phyloP scores from a whole-genome alignment of 495 filamentous ascomycete genomes.

The Evansstolkia leycettana region DNA sequence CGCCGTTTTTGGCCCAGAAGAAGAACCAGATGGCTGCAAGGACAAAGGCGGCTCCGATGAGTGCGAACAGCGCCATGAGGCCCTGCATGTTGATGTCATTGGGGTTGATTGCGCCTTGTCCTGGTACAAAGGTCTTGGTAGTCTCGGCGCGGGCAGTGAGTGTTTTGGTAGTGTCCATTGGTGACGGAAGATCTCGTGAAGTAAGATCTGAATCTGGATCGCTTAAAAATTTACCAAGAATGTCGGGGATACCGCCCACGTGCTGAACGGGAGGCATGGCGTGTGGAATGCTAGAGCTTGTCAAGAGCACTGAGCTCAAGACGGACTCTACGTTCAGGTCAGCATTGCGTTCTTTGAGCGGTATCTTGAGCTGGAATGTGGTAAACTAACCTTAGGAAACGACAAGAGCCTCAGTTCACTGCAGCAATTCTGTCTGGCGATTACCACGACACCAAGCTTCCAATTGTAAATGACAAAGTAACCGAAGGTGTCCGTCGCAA shows the following conservation, averaged over 20 bases:
- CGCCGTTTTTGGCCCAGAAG: slow-evolving; percentile 94
- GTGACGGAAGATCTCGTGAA: too few species aligned
- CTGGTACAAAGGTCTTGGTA: slow-evolving; percentile 9
- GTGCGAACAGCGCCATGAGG: slow-evolving; percentile 71
- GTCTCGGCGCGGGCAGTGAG: slow-evolving; percentile 12
- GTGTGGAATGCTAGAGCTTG: slow-evolving; percentile 10
- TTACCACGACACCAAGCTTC: too few species aligned
- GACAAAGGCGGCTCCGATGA: slow-evolving; percentile 71
- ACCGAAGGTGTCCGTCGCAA: too few species aligned
- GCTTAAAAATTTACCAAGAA: slow-evolving; percentile 8
- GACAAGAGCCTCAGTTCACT: too few species aligned
- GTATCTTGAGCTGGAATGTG: slow-evolving; percentile 3
- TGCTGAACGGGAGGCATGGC: slow-evolving; percentile 22
- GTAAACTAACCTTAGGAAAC: not conserved
- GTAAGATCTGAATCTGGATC: not conserved
- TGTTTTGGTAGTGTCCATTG: slow-evolving; percentile 3
- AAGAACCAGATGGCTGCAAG: slow-evolving; percentile 86
- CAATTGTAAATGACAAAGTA: too few species aligned
- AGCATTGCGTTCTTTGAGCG: slow-evolving; percentile 1
- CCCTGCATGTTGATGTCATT: slow-evolving; percentile 71
- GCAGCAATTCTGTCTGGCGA: too few species aligned
- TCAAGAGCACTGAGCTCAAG: slow-evolving; percentile 30
- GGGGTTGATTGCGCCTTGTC: slow-evolving; percentile 47
- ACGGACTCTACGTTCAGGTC: slow-evolving; percentile 15
- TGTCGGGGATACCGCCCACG: slow-evolving; percentile 16